Evolutionary conservation across 2,329 filamentous ascomycete species (phyloP).

Genomic region (Coleophoma eucalyptorum): DNA sequence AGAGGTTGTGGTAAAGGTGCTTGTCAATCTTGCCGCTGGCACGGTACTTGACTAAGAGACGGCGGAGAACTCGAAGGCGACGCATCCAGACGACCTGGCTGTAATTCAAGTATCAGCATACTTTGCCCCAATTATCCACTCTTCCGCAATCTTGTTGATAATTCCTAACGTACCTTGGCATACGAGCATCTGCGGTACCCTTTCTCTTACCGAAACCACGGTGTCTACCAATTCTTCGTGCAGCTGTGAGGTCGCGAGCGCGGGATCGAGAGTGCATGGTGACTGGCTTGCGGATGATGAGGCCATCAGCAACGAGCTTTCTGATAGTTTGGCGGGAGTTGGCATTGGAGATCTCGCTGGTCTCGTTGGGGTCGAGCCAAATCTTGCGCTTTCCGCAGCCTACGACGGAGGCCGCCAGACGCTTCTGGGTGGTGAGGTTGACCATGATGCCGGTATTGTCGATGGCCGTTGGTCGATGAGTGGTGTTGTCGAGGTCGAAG

Average conservation of each 20-base stretch:
- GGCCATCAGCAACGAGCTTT: constrained; percentile 99
- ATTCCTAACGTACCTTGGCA: constrained; percentile 75
- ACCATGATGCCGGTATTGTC: constrained; percentile 60
- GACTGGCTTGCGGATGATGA: constrained; percentile 99
- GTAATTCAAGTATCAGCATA: constrained; percentile 30
- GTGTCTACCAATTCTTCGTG: constrained; percentile 94
- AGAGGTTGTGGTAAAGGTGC: constrained; percentile 99
- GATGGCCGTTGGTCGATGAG: constrained; percentile 24
- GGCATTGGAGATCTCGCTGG: constrained; percentile 99
- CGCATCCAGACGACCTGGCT: constrained; percentile 99
- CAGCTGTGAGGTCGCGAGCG: constrained; percentile 90
- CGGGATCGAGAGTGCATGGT: constrained; percentile 99
- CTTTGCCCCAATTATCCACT: constrained; percentile 13
- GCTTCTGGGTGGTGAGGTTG: constrained; percentile 99
- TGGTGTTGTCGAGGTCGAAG: constrained; percentile 18
- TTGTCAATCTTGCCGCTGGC: constrained; percentile 99
- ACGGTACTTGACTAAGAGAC: constrained; percentile 99
- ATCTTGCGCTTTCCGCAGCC: constrained; percentile 99
- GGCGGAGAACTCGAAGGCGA: constrained; percentile 97
- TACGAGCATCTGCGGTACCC: constrained; percentile 99
- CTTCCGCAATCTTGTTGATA: neutral
- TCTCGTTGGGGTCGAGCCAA: constrained; percentile 99
- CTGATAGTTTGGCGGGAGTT: constrained; percentile 99
- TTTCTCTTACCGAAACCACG: constrained; percentile 99
- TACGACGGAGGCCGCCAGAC: constrained; percentile 97